phyloP scores from a whole-genome alignment of 2,329 filamentous ascomycete species.

The Alternaria triticimaculans region DNA sequence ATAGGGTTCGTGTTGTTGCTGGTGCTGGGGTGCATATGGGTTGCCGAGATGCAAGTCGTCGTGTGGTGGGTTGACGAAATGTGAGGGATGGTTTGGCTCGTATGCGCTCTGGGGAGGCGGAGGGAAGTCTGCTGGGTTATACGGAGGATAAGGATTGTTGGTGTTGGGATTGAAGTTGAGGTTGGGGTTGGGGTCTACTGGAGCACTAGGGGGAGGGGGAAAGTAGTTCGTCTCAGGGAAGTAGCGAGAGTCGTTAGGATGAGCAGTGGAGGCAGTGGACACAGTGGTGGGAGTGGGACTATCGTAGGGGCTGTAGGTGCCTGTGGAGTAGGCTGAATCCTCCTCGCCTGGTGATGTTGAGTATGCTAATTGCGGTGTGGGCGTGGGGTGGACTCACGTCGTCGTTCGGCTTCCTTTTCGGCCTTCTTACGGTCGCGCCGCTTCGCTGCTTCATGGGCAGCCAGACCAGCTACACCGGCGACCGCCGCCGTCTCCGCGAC shows the following conservation, averaged over 20 bases:
- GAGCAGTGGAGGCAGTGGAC: slow-evolving; percentile 47
- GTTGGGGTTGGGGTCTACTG: slow-evolving; percentile 34
- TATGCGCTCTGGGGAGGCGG: slow-evolving; percentile 34
- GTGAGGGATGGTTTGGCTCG: slow-evolving; percentile 36
- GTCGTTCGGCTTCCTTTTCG: slow-evolving; percentile 58
- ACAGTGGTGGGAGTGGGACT: slow-evolving; percentile 44
- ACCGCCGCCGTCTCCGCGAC: slow-evolving; percentile 64
- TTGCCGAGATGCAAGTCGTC: slow-evolving; percentile 39
- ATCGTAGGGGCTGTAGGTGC: slow-evolving; percentile 37
- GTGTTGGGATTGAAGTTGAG: slow-evolving; percentile 25
- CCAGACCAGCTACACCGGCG: slow-evolving; percentile 63
- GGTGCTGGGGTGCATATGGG: slow-evolving; percentile 32
- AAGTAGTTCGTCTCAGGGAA: slow-evolving; percentile 58
- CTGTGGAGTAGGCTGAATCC: slow-evolving; percentile 44
- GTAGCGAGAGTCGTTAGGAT: slow-evolving; percentile 42
- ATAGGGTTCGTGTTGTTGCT: slow-evolving; percentile 29
- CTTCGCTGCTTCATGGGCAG: slow-evolving; percentile 64
- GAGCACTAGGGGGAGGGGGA: slow-evolving; percentile 54
- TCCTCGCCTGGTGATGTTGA: slow-evolving; percentile 40
- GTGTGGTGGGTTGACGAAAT: slow-evolving; percentile 39
- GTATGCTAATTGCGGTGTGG: slow-evolving; percentile 19
- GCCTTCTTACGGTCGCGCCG: slow-evolving; percentile 63
- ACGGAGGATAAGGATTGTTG: slow-evolving; percentile 38
- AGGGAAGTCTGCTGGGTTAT: slow-evolving; percentile 55
- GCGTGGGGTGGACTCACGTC: slow-evolving; percentile 52